phyloP scores from a whole-genome alignment of 202 grass and related monocot species.

The Bolboschoenoplectus hybrid region DNA sequence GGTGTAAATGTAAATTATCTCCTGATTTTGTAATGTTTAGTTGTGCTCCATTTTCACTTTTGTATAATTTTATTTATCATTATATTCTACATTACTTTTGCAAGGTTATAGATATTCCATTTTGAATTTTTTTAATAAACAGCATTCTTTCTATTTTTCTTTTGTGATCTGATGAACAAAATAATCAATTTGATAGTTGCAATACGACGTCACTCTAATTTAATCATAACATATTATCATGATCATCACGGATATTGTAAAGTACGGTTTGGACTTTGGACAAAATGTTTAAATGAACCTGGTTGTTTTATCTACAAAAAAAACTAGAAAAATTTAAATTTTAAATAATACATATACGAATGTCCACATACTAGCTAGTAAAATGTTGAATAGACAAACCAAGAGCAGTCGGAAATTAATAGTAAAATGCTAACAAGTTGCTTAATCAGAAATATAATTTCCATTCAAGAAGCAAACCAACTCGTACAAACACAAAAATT shows the following conservation, averaged over 20 bases:
- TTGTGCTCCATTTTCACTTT: no score
- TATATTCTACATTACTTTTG: no score
- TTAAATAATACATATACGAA: not conserved
- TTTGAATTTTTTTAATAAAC: no score
- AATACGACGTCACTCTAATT: not conserved
- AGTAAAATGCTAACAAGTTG: constrained; percentile 43
- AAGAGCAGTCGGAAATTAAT: not conserved
- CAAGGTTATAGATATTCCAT: no score
- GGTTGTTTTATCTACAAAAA: not conserved
- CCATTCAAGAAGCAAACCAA: not conserved
- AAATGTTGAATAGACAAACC: not conserved
- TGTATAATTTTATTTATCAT: no score
- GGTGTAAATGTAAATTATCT: no score
- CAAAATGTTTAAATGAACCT: not conserved
- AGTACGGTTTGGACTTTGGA: not conserved
- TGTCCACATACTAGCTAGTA: not conserved
- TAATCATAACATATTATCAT: not conserved
- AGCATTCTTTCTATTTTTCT: not conserved
- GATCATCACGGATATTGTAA: not conserved
- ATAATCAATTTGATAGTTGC: not conserved
- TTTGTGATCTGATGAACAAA: not conserved
- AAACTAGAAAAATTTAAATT: not conserved
- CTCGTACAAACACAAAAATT: constrained; percentile 9
- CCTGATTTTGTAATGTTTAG: no score
- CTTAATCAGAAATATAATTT: constrained; percentile 41